Evolutionary conservation across 768 basidiomycete species (phyloP).

Genomic region (Cystobasidium tubakii): DNA sequence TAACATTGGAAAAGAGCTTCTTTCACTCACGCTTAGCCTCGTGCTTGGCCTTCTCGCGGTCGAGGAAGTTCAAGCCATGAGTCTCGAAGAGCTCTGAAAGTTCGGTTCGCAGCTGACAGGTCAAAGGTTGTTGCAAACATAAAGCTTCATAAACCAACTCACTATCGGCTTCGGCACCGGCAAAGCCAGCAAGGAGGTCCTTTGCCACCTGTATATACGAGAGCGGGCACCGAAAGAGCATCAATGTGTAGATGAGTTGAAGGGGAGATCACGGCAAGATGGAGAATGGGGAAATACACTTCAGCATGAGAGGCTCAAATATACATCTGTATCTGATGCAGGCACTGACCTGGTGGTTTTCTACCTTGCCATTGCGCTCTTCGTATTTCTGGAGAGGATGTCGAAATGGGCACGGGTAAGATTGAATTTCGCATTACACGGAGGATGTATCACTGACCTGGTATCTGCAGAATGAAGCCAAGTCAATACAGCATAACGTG

Average conservation of each 20-base stretch:
- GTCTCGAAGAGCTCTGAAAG: conserved; percentile 15
- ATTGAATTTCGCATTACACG: background rate
- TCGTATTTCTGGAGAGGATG: conserved; percentile 44
- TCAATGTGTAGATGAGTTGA: too few relatives aligned
- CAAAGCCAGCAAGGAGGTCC: conserved; percentile 50
- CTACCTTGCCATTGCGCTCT: conserved; percentile 49
- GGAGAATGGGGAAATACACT: too few relatives aligned
- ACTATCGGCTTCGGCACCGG: conserved; percentile 50
- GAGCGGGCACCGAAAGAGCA: conserved; percentile 36
- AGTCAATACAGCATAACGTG: background rate
- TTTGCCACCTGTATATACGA: conserved; percentile 45
- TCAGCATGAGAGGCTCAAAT: too few relatives aligned
- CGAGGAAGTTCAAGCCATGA: conserved; percentile 25
- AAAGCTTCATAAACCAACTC: background rate
- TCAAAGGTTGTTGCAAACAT: too few relatives aligned
- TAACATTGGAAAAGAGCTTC: background rate
- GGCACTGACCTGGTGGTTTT: conserved; percentile 41
- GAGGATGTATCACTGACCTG: background rate
- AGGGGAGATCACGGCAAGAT: too few relatives aligned
- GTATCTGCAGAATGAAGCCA: background rate
- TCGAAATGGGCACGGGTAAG: background rate
- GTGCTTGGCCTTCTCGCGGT: conserved; percentile 22
- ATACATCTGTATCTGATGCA: too few relatives aligned
- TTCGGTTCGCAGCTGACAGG: too few relatives aligned
- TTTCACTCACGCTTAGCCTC: background rate